Evolutionary conservation across 169 alveolate genomes (phyloP).

Genomic region (Theileria luwenshuni): DNA sequence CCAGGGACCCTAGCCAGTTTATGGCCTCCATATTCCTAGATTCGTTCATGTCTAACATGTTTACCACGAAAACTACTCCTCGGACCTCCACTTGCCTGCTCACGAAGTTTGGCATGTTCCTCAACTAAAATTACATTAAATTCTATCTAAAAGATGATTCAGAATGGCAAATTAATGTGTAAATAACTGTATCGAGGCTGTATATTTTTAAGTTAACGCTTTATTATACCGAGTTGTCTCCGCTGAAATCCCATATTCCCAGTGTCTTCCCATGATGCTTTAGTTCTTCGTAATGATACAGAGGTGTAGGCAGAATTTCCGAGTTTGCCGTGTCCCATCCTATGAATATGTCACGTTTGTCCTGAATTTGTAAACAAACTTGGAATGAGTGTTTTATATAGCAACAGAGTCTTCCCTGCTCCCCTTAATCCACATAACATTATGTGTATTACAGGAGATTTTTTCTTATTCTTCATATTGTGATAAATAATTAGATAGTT

Average conservation of each 20-base stretch:
- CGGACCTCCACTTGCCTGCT: conserved; percentile 43
- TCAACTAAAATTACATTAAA: conserved; percentile 12
- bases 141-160: neutral
- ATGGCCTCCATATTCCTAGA: conserved; percentile 29
- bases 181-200: conserved; percentile 4
- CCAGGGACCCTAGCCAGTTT: conserved; percentile 29
- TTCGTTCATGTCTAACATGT: conserved; percentile 38
- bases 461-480: neutral
- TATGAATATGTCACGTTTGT: conserved; percentile 8
- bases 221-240: conserved; percentile 39
- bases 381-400: conserved; percentile 51
- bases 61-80: conserved; percentile 56
- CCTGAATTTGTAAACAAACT: conserved; percentile 31
- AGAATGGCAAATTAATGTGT: neutral
- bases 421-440: conserved; percentile 62
- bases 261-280: conserved; percentile 12
- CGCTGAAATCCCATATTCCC: conserved; percentile 71
- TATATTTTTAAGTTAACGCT: too few species aligned
- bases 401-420: conserved; percentile 64
- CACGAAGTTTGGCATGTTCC: conserved; percentile 42
- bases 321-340: conserved; percentile 36
- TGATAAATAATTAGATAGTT: neutral
- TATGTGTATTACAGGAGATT: conserved; percentile 33
- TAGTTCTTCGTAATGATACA: conserved; percentile 63
- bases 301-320: conserved; percentile 55